A percentile compares a stretch with the other conserved stretches of the same genome.
phyloP scores from a whole-genome alignment of 1,139 yeast genomes.

The Candida mesenterica region DNA sequence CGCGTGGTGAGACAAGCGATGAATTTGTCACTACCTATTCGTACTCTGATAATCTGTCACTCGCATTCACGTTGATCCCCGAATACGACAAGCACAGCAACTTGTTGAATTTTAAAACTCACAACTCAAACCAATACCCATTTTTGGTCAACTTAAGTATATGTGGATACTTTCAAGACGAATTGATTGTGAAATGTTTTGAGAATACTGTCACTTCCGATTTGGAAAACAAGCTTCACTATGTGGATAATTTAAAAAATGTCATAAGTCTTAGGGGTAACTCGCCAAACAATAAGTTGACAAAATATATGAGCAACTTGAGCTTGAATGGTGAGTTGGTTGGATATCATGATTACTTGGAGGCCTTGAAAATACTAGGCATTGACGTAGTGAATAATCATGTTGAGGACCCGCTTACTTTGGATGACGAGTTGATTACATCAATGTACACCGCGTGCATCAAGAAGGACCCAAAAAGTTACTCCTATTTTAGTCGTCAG shows the following conservation, averaged over 20 bases:
- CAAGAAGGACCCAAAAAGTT: constrained; percentile 34
- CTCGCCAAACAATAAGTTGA: constrained; percentile 20
- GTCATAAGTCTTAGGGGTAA: constrained; percentile 17
- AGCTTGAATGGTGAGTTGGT: constrained; percentile 52
- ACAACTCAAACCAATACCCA: constrained; percentile 24
- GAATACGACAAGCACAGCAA: constrained; percentile 44
- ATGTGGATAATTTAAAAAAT: constrained; percentile 60
- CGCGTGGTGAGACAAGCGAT: constrained; percentile 15
- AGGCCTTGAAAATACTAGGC: constrained; percentile 55
- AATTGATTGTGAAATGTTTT: constrained; percentile 59
- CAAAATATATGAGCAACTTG: constrained; percentile 53
- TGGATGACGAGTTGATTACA: constrained; percentile 45
- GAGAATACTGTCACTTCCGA: constrained; percentile 56
- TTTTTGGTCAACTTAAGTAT: constrained; percentile 57
- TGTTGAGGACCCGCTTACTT: constrained; percentile 18
- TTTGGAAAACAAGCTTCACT: constrained; percentile 51
- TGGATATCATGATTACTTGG: constrained; percentile 59
- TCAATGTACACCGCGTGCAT: constrained; percentile 43
- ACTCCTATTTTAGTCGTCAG: constrained; percentile 32
- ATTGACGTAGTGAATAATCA: constrained; percentile 29
- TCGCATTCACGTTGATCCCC: constrained; percentile 34
- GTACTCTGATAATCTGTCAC: constrained; percentile 37
- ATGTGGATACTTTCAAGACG: constrained; percentile 58
- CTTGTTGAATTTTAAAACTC: constrained; percentile 21
- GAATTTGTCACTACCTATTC: constrained; percentile 40